These are phyloP conservation scores for Suhomyces pyralidae DNA, from an alignment of 805 yeast species.

Conservation along the genomic window DNA sequence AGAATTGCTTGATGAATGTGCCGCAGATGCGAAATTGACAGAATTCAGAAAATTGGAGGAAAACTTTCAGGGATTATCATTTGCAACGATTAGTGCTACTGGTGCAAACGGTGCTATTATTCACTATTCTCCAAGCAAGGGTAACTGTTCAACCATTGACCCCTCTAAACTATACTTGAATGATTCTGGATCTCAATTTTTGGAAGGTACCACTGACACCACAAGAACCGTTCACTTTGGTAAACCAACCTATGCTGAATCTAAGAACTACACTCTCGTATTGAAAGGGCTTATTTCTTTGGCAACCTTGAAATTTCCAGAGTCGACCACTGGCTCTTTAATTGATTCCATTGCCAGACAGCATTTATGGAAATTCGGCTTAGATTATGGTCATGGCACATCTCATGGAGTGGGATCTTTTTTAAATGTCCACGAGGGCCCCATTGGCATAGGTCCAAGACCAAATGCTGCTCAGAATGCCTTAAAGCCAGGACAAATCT, in stretches of 20 bases:
- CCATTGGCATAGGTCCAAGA: slow-evolving; percentile 58
- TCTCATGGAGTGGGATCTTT: slow-evolving; percentile 65
- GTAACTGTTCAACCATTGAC: slow-evolving; percentile 45
- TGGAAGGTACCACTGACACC: slow-evolving; percentile 64
- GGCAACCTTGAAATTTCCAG: slow-evolving; percentile 50
- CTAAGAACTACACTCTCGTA: slow-evolving; percentile 52
- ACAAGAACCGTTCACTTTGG: slow-evolving; percentile 60
- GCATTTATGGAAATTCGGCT: slow-evolving; percentile 51
- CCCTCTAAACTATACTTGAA: slow-evolving; percentile 52
- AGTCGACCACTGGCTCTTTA: slow-evolving; percentile 51
- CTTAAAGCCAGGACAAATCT: slow-evolving; percentile 51
- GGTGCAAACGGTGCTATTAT: slow-evolving; percentile 78
- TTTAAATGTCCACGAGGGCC: slow-evolving; percentile 62
- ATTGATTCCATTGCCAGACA: slow-evolving; percentile 60
- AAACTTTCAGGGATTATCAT: slow-evolving; percentile 61
- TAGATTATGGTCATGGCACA: slow-evolving; percentile 63
- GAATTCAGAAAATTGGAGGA: slow-evolving; percentile 39
- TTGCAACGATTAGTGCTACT: slow-evolving; percentile 70
- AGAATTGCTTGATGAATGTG: slow-evolving; percentile 52
- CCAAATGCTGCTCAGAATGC: slow-evolving; percentile 44
- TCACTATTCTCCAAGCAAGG: slow-evolving; percentile 61
- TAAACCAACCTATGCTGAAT: slow-evolving; percentile 45
- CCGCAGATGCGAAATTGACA: slow-evolving; percentile 51
- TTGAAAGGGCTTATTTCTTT: slow-evolving; percentile 56
- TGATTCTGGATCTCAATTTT: slow-evolving; percentile 60